Evolutionary conservation across 306 rosid genomes (phyloP), one percentile per base, ranked within the genome.

Genomic region (Arachis stenosperma): DNA sequence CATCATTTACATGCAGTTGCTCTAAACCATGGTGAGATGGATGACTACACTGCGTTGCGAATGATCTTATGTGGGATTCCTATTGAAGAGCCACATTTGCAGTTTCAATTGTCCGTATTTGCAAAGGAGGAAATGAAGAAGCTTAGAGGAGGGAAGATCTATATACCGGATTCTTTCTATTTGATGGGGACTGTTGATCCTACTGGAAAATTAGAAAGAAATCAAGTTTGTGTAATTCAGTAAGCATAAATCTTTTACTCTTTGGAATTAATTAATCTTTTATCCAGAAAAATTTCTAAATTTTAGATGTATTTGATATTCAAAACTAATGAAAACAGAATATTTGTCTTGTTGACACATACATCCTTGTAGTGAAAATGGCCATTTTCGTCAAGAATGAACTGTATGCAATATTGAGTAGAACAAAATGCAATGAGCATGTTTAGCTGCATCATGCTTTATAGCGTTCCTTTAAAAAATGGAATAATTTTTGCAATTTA

Each of bases 131-230:
- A 87, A 73, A 75, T 64, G 43, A 82, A 70, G 33, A 65, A 69
- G 37, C 91, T 93, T 10, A 71, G 11, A 79, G 54, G 6, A 51
- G 98, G 98, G 60, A 90, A 6, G 77, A 67, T 83, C n/a, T 66
- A 56, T 57, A 75, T 87, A 0, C 81, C 88, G 15, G 82, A 84
- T 6, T 82, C 84, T 75, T 92, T 79, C 79, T 87, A 87, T 69
- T 59, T 92, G 46, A 90, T 90, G 96, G 98, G 98, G 44, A 90
- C 98, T 70, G 90, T 74, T 30, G 98, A 90, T 80, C 98, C 96
- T 27, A 92, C 95, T 2, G 79, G 85, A 46, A 43, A 43, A 15
- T 84, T 92, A 2, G 37, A 83, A 70, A 69, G 47, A 29, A 77
- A 70, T 83, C 77, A 92, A 92, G 95, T 92, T 69, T 90, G 97